Evolutionary conservation across 2,329 filamentous ascomycete genomes (phyloP).

Genomic region (Hypoxylon sp.): DNA sequence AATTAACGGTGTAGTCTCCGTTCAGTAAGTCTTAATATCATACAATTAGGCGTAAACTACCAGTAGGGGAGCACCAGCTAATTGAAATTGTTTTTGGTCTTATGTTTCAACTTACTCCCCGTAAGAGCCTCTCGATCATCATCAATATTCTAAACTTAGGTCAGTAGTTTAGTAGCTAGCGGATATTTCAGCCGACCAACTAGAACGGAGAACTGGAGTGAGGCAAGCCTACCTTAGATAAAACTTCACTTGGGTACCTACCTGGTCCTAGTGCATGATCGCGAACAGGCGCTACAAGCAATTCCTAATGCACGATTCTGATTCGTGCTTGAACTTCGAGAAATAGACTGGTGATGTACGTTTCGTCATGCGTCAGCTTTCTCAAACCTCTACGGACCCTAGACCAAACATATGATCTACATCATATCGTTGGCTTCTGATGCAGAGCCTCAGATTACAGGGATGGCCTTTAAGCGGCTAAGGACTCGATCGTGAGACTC

Average conservation of each 20-base stretch:
- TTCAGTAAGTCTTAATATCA: neutral
- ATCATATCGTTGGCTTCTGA: constrained; percentile 28
- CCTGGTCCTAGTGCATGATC: constrained; percentile 8
- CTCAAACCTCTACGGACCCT: constrained; percentile 38
- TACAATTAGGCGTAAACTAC: neutral
- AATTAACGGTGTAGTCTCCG: constrained; percentile 6
- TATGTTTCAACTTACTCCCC: constrained; percentile 3
- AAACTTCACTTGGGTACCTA: constrained; percentile 16
- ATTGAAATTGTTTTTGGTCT: neutral
- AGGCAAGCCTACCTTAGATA: neutral
- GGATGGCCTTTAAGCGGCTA: constrained; percentile 34
- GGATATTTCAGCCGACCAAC: neutral
- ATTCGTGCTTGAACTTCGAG: constrained; percentile 29
- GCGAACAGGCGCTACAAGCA: constrained; percentile 6
- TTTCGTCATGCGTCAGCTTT: constrained; percentile 39
- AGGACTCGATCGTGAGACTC: constrained; percentile 15
- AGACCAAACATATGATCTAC: constrained; percentile 44
- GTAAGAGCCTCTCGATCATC: constrained; percentile 4
- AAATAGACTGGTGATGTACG: constrained; percentile 12
- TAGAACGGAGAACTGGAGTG: neutral
- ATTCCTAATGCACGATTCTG: constrained; percentile 14
- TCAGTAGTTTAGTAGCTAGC: neutral
- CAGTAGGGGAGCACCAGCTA: neutral
- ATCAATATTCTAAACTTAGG: constrained; percentile 15
- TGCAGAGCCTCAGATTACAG: constrained; percentile 44